phyloP scores from a whole-genome alignment of 73 alveolate species.

The Paramecium octaurelia region DNA sequence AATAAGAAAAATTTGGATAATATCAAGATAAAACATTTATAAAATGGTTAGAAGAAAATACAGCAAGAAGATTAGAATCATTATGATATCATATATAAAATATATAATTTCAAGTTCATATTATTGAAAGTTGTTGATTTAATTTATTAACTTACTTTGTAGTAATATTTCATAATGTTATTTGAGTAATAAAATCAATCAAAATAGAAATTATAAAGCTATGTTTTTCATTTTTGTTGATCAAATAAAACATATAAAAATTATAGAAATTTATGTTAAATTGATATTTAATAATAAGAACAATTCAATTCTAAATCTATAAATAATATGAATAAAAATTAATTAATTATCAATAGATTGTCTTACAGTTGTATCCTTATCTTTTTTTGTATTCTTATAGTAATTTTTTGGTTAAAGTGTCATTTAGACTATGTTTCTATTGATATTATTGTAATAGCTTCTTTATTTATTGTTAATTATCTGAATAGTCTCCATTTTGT shows the following conservation, averaged over 20 bases:
- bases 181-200: no score
- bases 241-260: no score
- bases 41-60: neutral
- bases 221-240: no score
- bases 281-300: neutral
- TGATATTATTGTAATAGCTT: neutral
- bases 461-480: neutral
- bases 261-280: no score
- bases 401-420: neutral
- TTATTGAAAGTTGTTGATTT: no score
- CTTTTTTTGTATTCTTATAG: constrained; percentile 22
- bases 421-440: constrained; percentile 10
- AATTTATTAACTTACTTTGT: no score
- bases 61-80: constrained; percentile 36
- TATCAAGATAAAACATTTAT: neutral
- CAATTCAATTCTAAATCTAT: neutral
- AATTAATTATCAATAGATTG: constrained; percentile 5
- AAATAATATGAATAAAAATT: neutral
- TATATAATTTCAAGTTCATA: no score
- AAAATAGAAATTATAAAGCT: no score
- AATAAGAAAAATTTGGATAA: constrained; percentile 41
- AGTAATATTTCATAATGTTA: no score
- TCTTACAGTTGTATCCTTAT: neutral
- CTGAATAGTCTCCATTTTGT: neutral
- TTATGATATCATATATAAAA: neutral